Conservation (phyloP, 306 rosid species). For the Mucuna pruriens region DNA sequence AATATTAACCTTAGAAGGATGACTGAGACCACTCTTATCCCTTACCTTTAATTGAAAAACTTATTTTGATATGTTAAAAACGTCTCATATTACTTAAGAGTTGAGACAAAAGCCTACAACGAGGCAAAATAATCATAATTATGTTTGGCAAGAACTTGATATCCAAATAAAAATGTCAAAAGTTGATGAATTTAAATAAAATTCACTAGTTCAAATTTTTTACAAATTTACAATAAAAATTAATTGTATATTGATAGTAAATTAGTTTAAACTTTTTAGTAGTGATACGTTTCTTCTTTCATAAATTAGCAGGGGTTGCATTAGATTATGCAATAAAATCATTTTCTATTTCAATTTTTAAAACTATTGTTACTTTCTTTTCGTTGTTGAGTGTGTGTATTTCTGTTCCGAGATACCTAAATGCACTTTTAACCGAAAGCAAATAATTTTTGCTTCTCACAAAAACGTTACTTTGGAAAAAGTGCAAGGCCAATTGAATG, state of each 20-base stretch:
- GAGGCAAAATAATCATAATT: too few relatives aligned
- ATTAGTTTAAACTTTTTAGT: too few relatives aligned
- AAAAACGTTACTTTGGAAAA: constrained; percentile 2
- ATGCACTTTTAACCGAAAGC: constrained; percentile 7
- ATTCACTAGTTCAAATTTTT: background rate
- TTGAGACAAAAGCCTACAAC: too few relatives aligned
- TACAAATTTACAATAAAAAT: background rate
- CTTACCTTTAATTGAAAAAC: too few relatives aligned
- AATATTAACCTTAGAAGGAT: too few relatives aligned
- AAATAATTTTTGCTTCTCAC: background rate
- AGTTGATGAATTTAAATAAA: background rate
- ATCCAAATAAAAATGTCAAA: too few relatives aligned
- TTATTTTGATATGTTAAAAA: too few relatives aligned
- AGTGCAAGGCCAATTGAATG: background rate
- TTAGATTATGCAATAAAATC: background rate
- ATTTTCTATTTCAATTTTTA: background rate
- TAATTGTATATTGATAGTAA: background rate
- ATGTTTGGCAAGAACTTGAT: too few relatives aligned
- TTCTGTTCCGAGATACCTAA: background rate
- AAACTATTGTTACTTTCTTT: background rate
- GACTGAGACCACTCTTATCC: too few relatives aligned
- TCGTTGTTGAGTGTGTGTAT: background rate
- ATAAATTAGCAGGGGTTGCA: background rate
- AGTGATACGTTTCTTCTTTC: too few relatives aligned
- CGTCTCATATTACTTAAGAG: too few relatives aligned